Conservation (phyloP, 768 basidiomycete species). For the Agrocybe praecox region DNA sequence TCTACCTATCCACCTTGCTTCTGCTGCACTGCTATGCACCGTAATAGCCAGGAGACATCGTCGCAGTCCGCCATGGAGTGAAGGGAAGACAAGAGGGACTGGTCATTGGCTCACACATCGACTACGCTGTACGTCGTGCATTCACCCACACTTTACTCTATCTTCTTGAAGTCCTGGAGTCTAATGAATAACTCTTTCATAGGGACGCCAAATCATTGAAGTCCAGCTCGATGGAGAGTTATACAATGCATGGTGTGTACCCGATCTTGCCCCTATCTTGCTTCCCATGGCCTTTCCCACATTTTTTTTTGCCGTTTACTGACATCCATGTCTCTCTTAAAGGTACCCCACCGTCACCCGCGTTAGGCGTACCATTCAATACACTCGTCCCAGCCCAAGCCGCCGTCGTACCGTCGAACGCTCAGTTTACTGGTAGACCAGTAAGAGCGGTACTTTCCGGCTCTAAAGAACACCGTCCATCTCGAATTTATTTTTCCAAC, state of each 20-base stretch:
- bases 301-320: neutral
- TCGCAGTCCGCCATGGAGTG: conserved; percentile 67
- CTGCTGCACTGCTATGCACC: neutral
- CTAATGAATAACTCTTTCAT: conserved; percentile 5
- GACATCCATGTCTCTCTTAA: neutral
- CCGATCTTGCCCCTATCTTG: neutral
- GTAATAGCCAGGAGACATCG: conserved; percentile 75
- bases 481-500: neutral
- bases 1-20: neutral
- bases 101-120: conserved; percentile 75
- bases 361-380: conserved; percentile 72
- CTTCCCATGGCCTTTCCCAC: neutral
- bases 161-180: neutral
- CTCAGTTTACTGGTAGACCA: conserved; percentile 71
- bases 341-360: conserved; percentile 83
- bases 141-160: neutral
- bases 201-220: conserved; percentile 85
- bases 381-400: conserved; percentile 44
- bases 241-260: conserved; percentile 64
- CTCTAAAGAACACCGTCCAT: neutral
- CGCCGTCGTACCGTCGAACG: conserved; percentile 68
- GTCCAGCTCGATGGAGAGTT: conserved; percentile 78
- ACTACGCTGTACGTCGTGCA: conserved; percentile 58
- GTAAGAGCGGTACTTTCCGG: neutral
- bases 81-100: conserved; percentile 76